Evolutionary conservation across 768 basidiomycete species (phyloP), one percentile per base, ranked within the genome.

Genomic region (Gloeopeniophorella convolvens): DNA sequence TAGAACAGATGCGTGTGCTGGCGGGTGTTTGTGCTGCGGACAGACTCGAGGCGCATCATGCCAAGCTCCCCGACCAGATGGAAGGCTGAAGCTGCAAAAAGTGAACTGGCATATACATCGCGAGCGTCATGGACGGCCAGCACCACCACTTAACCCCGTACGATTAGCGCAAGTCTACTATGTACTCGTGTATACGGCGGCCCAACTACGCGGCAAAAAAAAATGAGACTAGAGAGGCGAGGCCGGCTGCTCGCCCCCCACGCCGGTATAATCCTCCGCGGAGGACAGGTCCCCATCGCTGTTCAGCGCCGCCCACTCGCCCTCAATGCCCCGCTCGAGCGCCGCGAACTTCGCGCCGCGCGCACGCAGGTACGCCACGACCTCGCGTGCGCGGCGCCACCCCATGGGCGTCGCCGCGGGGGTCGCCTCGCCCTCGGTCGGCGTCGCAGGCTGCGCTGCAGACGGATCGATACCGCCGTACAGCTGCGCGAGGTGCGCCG

Each of bases 291-390:
- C 85, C 2, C 69, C 76, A 42, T 83, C 82, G 57, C 82, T 85
- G 53, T 75, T 78, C 59, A 78, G 65, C 28, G 73, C 79, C 30
- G 79, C 85, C 90, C 90, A 93, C 30, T 82, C 83, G n/a, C 72
- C 82, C 51, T 74, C 67, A 1, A 72, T 69, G 50, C 70, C 69
- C 49, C 72, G 61, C 39, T 69, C 68, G 39, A 78, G 72, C 23
- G 70, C 65, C 21, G 72, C 72, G 59, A 93, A 76, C 66, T 78
- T 83, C 37, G 88, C 92, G 0, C 92, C 92, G 54, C 77, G 71
- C 47, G 66, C 66, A 63, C 75, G 75, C 67, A 95, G 67, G 64
- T 85, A 94, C 35, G 65, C 62, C 13, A 91, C 68, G 0, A 94
- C 83, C 67, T 95, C 92, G 33, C 68, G 68, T 33, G 80, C 85